Conservation (phyloP, 495 filamentous ascomycete species). For the Chaetomidium leptoderma region DNA sequence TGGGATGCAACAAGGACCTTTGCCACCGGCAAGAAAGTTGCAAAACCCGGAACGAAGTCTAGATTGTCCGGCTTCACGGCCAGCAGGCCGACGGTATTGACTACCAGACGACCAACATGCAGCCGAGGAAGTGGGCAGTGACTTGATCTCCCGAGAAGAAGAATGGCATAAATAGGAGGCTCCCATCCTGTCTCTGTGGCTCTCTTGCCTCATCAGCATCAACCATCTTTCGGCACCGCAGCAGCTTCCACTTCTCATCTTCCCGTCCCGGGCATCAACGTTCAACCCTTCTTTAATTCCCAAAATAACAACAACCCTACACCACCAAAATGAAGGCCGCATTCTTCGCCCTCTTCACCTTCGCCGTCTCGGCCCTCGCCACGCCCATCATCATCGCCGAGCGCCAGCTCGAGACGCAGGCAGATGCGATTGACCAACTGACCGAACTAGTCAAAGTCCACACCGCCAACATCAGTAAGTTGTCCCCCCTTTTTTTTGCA, state of each 20-base stretch:
- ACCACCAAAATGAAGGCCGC: constrained; percentile 37
- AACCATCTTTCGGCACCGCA: constrained; percentile 1
- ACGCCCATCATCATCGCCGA: constrained; percentile 31
- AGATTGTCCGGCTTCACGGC: not conserved
- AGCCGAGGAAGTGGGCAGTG: not conserved
- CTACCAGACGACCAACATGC: not conserved
- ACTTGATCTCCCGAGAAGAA: not conserved
- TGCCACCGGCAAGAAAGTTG: not conserved
- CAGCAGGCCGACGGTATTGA: not conserved
- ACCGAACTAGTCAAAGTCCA: constrained; percentile 29
- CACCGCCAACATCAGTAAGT: constrained; percentile 38
- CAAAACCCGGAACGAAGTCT: not conserved
- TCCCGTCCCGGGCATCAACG: not conserved
- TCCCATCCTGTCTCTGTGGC: not conserved
- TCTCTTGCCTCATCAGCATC: constrained; percentile 8
- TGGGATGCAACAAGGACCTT: constrained; percentile 2
- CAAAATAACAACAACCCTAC: not conserved
- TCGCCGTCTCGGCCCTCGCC: constrained; percentile 36
- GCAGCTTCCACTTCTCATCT: not conserved
- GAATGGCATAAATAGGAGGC: constrained; percentile 15
- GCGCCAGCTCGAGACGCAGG: constrained; percentile 32
- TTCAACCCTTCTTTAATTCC: constrained; percentile 1
- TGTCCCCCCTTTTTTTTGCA: too few relatives aligned
- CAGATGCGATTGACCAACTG: constrained; percentile 30
- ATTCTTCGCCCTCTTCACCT: constrained; percentile 33